Base-by-base conservation (phyloP, 179 eudicot species). In the Heliamphora pulchella region DNA sequence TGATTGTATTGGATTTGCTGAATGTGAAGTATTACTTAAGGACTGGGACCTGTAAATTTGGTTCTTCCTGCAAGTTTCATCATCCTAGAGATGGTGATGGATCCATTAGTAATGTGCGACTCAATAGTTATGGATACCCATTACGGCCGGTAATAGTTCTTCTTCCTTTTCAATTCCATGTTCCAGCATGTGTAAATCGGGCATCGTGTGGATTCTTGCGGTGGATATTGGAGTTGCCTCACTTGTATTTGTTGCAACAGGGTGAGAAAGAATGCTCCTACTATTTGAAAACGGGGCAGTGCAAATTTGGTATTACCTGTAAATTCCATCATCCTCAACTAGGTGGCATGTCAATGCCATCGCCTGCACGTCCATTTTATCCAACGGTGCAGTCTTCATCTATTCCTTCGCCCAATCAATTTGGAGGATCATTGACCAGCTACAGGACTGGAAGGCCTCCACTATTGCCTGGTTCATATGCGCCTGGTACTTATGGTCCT, bases 231-330 rank as follows among this genome's bases (percentile, higher is more conserved):
- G 71, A 70, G 31, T 71, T 70, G 76, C 69, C 5, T 59, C 46
- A 20, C 70, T 0, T 66, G 78, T 80, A 14, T 82, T 5, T 77
- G 44, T 77, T 41, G 8, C 8, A 66, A 74, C 89, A 95, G 98
- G 97, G 91, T 79, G 97, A 88, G 87, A 85, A 82, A 82, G 97
- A 92, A 82, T 95, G 98, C 96, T 91, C 98, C 96, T 94, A 95
- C 82, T 95, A 93, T 95, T 89, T 94, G 89, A 91, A 92, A 87
- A 95, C 97, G 90, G 98, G 98, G 96, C 97, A 90, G 81, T 95
- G 98, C 97, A 95, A 91, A 87, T 95, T 92, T 78, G 98, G 97
- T 80, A 71, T 84, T 83, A 87, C 96, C 57, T 95, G 98, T 94
- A 95, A 94, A 95, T 95, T 91, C 91, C 87, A 95, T 89, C 98